Percentiles rank a stretch among this genome's conserved stretches.
phyloP scores from a whole-genome alignment of 2,329 filamentous ascomycete genomes.

The Penicillium paneum region DNA sequence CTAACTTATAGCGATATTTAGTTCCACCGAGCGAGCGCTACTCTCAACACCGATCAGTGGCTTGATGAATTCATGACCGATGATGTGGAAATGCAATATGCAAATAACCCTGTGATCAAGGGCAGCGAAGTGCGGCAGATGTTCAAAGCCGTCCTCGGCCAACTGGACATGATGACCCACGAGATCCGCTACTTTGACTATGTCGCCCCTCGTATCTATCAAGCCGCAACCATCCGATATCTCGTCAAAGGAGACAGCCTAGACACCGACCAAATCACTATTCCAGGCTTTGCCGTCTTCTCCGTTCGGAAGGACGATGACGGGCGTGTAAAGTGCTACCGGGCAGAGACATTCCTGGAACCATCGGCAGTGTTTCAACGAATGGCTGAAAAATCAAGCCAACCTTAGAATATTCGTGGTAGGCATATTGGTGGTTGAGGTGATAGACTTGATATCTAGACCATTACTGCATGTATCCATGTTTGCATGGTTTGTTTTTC shows the following conservation, averaged over 20 bases:
- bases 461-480: no score
- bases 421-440: no score
- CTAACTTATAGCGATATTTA: not conserved
- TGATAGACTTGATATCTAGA: no score
- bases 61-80: conserved; percentile 10
- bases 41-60: conserved; percentile 3
- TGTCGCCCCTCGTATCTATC: conserved; percentile 6
- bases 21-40: conserved; percentile 4
- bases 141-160: conserved; percentile 5
- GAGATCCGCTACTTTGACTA: conserved; percentile 9
- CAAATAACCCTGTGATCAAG: conserved; percentile 5
- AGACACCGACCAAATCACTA: conserved; percentile 6
- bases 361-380: conserved; percentile 4
- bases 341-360: conserved; percentile 6
- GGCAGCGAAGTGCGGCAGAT: conserved; percentile 7
- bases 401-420: no score
- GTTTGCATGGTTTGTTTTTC: no score
- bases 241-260: conserved; percentile 4
- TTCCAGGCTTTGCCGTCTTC: conserved; percentile 7
- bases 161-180: conserved; percentile 5
- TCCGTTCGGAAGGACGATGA: not conserved
- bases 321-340: conserved; percentile 4
- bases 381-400: conserved; percentile 2
- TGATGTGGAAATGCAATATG: conserved; percentile 9
- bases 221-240: conserved; percentile 8